These are phyloP conservation scores for Schizothecium vesticola DNA, from an alignment of 495 filamentous ascomycete species.

Conservation along the genomic window DNA sequence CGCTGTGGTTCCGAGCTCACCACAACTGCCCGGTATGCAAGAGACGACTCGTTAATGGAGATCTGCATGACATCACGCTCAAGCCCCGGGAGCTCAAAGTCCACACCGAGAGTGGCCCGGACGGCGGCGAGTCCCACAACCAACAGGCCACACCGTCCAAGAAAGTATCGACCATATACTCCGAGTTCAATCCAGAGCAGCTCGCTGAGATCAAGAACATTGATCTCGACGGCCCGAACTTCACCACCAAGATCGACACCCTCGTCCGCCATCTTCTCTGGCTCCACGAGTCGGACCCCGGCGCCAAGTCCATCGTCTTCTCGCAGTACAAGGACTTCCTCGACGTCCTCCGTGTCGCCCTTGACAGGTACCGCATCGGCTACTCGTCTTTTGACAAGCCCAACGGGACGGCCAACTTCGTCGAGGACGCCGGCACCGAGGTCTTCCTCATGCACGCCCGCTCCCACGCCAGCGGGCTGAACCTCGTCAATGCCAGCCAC, in stretches of 20 bases:
- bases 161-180: conserved; percentile 55
- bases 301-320: conserved; percentile 85
- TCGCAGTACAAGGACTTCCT: conserved; percentile 78
- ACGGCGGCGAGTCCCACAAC: not conserved
- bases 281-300: conserved; percentile 77
- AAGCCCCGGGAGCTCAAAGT: conserved; percentile 67
- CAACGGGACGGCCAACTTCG: conserved; percentile 67
- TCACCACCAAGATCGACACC: conserved; percentile 84
- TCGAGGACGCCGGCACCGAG: conserved; percentile 65
- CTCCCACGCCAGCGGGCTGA: conserved; percentile 81
- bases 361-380: conserved; percentile 63
- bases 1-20: conserved; percentile 62
- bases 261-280: conserved; percentile 76
- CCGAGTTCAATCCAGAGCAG: conserved; percentile 61
- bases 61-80: conserved; percentile 78
- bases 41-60: conserved; percentile 48
- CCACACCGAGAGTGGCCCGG: conserved; percentile 51
- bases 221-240: conserved; percentile 64
- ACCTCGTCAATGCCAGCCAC: conserved; percentile 85
- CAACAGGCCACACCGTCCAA: conserved; percentile 13
- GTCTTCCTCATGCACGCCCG: conserved; percentile 86
- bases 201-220: conserved; percentile 79
- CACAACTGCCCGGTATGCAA: conserved; percentile 77
- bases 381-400: conserved; percentile 58
- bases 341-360: conserved; percentile 61